phyloP scores from a whole-genome alignment of 495 filamentous ascomycete genomes.

The Saxophila tyrrhenica region DNA sequence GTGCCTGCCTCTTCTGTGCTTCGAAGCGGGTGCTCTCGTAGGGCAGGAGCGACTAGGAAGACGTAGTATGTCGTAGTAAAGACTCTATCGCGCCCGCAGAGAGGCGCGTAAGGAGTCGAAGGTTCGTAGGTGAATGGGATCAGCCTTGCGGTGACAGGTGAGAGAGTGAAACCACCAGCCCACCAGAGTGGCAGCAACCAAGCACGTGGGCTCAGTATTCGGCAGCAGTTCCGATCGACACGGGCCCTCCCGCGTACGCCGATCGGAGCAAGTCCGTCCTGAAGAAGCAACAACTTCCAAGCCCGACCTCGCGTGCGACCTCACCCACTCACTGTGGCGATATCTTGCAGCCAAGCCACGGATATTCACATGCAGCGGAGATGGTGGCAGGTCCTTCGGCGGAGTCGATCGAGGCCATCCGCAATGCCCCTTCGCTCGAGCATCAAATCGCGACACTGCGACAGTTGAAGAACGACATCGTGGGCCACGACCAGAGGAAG shows the following conservation, averaged over 20 bases:
- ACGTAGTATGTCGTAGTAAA: background rate
- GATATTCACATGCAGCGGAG: background rate
- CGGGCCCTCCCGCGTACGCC: too few relatives aligned
- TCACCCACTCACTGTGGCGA: too few relatives aligned
- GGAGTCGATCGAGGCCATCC: background rate
- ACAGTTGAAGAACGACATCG: constrained; percentile 72
- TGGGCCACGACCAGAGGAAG: constrained; percentile 83
- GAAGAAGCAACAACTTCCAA: too few relatives aligned
- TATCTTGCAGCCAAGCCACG: background rate
- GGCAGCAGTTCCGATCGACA: too few relatives aligned
- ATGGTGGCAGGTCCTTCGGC: background rate
- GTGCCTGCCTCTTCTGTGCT: background rate
- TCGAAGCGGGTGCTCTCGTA: background rate
- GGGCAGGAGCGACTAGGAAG: background rate
- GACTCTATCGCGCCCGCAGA: background rate
- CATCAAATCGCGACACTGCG: constrained; percentile 52
- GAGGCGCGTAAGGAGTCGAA: background rate
- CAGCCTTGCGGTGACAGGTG: background rate
- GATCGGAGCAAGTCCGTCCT: too few relatives aligned
- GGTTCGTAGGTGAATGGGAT: background rate
- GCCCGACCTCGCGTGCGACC: too few relatives aligned
- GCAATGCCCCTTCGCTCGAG: background rate
- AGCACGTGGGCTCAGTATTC: too few relatives aligned
- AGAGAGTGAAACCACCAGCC: too few relatives aligned
- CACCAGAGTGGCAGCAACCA: too few relatives aligned